Base-by-base conservation (phyloP, 202 grass and related monocot species). In the Setaria italica region DNA sequence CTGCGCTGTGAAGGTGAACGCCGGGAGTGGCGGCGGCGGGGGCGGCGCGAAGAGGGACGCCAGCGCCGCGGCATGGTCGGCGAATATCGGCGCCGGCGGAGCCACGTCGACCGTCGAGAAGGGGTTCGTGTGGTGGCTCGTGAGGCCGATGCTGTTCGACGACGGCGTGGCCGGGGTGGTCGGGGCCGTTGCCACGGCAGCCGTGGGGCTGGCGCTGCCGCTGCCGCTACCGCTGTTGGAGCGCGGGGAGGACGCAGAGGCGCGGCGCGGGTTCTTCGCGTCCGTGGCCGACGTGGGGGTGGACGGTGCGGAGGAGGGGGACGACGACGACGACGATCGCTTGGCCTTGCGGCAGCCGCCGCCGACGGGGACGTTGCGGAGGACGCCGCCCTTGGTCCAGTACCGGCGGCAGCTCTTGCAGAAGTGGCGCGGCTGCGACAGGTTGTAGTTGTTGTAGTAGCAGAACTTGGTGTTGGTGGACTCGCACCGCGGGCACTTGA, bases 361-460 rank as follows among this genome's bases (percentile, higher is more conserved):
- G 20, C 89, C 94, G 1, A 93, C 91, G 7, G 91, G 91, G 62
- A 96, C 91, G 82, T 93, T 93, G 77, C 91, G 91, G 19, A 93
- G 89, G 65, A 93, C 85, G 69, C 91, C 89, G 41, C 91, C 94
- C 87, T 95, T 95, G 45, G 94, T 95, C 94, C 94, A 95, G 84
- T 95, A 95, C 56, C 94, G 91, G 68, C 91, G 94, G 85, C 94
- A 95, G 54, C 81, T 90, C 90, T 93, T 77, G 93, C 93, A 95
- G 88, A 92, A 95, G 90, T 95, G 93, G 46, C 93, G 93, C 67
- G 93, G 93, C 88, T 95, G 93, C 16, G 93, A 81, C 46, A 84
- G 90, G 93, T 90, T 92, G 92, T 94, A 94, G 90, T 94, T 94
- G 87, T 94, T 94, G 87, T 92, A 94, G 90, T 94, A 94, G 90